phyloP scores from a whole-genome alignment of 2,329 filamentous ascomycete genomes.

The Pseudogymnoascus sp. region DNA sequence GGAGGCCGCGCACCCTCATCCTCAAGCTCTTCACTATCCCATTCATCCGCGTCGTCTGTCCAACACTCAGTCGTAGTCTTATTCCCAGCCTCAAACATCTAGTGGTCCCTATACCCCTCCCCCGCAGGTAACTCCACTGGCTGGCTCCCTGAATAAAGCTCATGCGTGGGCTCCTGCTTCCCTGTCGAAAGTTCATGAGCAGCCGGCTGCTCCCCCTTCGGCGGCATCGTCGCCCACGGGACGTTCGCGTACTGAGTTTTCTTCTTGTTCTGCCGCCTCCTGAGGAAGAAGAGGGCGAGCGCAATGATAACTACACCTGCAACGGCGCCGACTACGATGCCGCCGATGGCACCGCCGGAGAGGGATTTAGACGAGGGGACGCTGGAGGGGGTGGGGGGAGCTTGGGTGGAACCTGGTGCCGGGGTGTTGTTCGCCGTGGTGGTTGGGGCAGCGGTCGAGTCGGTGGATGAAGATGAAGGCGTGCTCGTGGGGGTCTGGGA shows the following conservation, averaged over 20 bases:
- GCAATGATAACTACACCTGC: background rate
- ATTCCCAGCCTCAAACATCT: background rate
- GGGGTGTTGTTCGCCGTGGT: background rate
- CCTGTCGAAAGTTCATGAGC: background rate
- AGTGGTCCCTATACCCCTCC: background rate
- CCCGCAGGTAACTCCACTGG: background rate
- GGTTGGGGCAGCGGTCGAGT: background rate
- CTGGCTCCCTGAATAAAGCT: background rate
- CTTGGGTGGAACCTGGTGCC: background rate
- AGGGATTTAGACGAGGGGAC: background rate
- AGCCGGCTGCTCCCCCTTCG: background rate
- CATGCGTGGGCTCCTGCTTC: background rate
- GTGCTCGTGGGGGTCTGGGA: background rate
- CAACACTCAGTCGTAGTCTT: background rate
- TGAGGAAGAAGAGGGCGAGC: constrained; percentile 1
- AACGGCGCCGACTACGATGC: constrained; percentile 4
- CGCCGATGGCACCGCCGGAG: constrained; percentile 5
- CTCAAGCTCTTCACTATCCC: background rate
- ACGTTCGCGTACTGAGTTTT: background rate
- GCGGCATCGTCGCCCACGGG: background rate
- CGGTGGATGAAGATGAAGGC: background rate
- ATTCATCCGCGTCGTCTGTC: background rate
- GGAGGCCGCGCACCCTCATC: background rate
- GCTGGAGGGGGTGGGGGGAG: background rate
- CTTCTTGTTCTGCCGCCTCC: constrained; percentile 4